Evolutionary conservation across 768 basidiomycete genomes (phyloP), one percentile per base, ranked within the genome.

Genomic region (Mrakia blollopis): DNA sequence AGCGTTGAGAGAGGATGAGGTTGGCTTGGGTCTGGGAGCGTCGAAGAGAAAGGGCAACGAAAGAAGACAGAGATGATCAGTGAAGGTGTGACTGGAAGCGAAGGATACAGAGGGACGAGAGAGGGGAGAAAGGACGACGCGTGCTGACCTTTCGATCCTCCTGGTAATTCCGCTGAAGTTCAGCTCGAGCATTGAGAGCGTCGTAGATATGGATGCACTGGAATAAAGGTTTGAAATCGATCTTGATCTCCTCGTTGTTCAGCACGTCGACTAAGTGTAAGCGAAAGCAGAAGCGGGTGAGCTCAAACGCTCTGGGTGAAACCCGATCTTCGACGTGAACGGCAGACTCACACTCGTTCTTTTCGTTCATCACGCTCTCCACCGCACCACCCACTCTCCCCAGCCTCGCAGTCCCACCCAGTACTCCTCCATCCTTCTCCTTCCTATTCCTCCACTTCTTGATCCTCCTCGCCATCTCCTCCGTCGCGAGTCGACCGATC

Each of bases 141-240:
- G 30, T 28, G 52, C 83, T 52, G 81, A 90, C 94, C 87, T 96
- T 94, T 81, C 97, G 89, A 83, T 99, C 97, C n/a, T 92, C 93
- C 84, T 98, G 96, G 81, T 98, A 99, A 44, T 91, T 95, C 73
- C 87, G 88, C 75, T 93, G 93, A 14, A 98, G 87, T 79, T 96
- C 94, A 60, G 92, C 91, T 52, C 95, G 87, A n/a, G 91, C 90
- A 82, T 95, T 93, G 30, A 99, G 86, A 8, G 94, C 89, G 75
- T 91, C 89, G 83, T 98, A 96, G 78, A 98, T 98, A 81, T 97
- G 97, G 72, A 99, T 94, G 83, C 94, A 96, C 84, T 98, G 93
- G 80, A 93, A 96, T 18, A 99, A 84, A 18, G 96, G 95, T 80
- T 91, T 91, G 86, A 99, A 98, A 83, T 98, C 93, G 67, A 99